Evolutionary conservation across 176 grass and related monocot genomes (phyloP).

Genomic region (Pontederia crassipes): DNA sequence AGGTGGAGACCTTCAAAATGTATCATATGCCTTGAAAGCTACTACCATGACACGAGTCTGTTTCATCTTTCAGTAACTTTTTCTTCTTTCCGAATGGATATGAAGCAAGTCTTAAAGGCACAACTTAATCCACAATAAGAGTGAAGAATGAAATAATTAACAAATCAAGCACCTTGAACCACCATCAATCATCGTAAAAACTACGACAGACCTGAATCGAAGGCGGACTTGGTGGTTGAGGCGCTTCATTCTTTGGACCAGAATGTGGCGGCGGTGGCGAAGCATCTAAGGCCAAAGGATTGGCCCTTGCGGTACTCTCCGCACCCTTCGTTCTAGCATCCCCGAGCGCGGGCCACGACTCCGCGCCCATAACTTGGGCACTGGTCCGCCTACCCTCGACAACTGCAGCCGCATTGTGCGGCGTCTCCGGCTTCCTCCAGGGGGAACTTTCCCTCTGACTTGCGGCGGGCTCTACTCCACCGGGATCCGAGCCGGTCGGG

Average conservation of each 20-base stretch:
- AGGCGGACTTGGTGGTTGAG: not conserved
- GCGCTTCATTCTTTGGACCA: not conserved
- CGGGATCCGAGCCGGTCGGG: not conserved
- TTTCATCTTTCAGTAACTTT: too few relatives aligned
- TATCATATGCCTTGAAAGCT: too few relatives aligned
- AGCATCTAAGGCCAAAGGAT: slow-evolving; percentile 8
- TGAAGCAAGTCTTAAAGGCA: too few relatives aligned
- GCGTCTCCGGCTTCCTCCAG: slow-evolving; percentile 18
- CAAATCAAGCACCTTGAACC: too few relatives aligned
- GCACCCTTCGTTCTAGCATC: slow-evolving; percentile 35
- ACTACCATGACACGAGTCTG: too few relatives aligned
- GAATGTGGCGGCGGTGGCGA: slow-evolving; percentile 3
- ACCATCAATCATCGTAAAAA: not conserved
- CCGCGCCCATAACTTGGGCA: slow-evolving; percentile 44
- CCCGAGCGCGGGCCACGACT: slow-evolving; percentile 58
- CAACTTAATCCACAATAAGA: too few relatives aligned
- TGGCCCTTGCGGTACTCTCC: slow-evolving; percentile 22
- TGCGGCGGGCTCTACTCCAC: slow-evolving; percentile 25
- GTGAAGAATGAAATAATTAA: too few relatives aligned
- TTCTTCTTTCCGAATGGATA: too few relatives aligned
- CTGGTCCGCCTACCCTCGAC: slow-evolving; percentile 3
- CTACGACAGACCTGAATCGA: slow-evolving; percentile 2
- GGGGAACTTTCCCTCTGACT: slow-evolving; percentile 12
- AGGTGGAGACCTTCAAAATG: too few relatives aligned
- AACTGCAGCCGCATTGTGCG: slow-evolving; percentile 34